Evolutionary conservation across 1,284 basidiomycete species (phyloP).

Genomic region (Ustilago sp.): DNA sequence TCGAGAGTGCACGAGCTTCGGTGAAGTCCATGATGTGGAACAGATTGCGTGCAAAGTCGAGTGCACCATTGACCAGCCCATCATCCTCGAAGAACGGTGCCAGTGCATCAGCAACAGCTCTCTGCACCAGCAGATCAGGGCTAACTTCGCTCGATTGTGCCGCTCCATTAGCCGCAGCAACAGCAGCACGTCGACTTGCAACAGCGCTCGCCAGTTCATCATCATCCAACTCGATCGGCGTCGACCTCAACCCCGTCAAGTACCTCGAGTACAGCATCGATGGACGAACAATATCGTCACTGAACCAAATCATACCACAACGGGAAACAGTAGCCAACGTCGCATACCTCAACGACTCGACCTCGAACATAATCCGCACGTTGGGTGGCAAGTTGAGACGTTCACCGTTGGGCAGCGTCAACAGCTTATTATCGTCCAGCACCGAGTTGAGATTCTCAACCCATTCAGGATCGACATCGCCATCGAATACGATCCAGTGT

Average conservation of each 20-base stretch:
- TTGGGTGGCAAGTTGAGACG: slow-evolving; percentile 96
- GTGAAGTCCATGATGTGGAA: slow-evolving; percentile 99
- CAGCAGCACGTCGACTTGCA: slow-evolving; percentile 75
- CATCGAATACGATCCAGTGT: slow-evolving; percentile 99
- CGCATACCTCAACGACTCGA: slow-evolving; percentile 96
- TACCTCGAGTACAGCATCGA: slow-evolving; percentile 93
- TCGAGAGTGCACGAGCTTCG: slow-evolving; percentile 87
- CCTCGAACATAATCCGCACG: slow-evolving; percentile 99
- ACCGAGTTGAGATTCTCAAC: slow-evolving; percentile 97
- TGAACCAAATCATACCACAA: slow-evolving; percentile 99
- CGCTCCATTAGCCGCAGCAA: slow-evolving; percentile 39
- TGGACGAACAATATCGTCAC: slow-evolving; percentile 90
- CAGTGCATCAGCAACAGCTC: slow-evolving; percentile 76
- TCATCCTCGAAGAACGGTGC: slow-evolving; percentile 75
- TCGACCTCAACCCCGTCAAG: slow-evolving; percentile 80
- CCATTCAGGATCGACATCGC: slow-evolving; percentile 99
- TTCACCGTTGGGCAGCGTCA: slow-evolving; percentile 97
- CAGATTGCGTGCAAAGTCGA: slow-evolving; percentile 82
- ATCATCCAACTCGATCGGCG: slow-evolving; percentile 89
- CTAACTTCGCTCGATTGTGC: slow-evolving; percentile 71
- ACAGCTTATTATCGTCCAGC: slow-evolving; percentile 96
- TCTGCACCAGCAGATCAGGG: slow-evolving; percentile 79
- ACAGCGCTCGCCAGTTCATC: slow-evolving; percentile 74
- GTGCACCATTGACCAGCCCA: slow-evolving; percentile 82
- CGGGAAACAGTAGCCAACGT: slow-evolving; percentile 99